These are phyloP conservation scores for Gautieria morchelliformis DNA, from an alignment of 768 basidiomycete genomes.

Conservation along the genomic window DNA sequence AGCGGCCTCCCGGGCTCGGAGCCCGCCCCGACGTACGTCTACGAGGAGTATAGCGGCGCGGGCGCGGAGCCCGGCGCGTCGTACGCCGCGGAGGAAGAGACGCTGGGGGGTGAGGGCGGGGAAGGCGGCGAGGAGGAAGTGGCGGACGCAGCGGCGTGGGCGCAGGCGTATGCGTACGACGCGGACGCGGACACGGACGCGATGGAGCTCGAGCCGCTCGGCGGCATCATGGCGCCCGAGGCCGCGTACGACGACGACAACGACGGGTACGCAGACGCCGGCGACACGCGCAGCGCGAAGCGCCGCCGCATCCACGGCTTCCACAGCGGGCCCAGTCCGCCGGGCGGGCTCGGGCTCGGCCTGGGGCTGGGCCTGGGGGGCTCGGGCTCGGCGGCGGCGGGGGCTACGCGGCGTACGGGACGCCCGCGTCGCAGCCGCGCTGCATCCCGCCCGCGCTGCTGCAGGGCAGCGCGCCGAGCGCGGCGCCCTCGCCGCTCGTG, in stretches of 20 bases:
- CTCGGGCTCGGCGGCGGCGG: constrained; percentile 12
- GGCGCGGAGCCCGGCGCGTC: background rate
- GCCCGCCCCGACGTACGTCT: background rate
- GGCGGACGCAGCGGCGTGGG: background rate
- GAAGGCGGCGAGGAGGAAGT: too few species aligned
- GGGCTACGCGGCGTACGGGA: too few species aligned
- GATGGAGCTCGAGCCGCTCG: too few species aligned
- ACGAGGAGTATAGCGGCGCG: background rate
- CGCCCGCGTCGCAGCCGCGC: constrained; percentile 24
- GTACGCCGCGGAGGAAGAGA: too few species aligned
- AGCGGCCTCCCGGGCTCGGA: constrained; percentile 49
- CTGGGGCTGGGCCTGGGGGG: constrained; percentile 7
- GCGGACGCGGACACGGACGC: background rate
- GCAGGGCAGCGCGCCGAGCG: constrained; percentile 41
- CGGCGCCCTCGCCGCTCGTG: constrained; percentile 23
- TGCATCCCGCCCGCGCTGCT: constrained; percentile 63
- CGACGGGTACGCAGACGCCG: too few species aligned
- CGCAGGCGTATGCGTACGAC: background rate
- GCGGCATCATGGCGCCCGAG: constrained; percentile 9
- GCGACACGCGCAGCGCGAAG: too few species aligned
- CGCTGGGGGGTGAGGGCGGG: too few species aligned
- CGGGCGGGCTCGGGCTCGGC: background rate
- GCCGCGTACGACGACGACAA: too few species aligned
- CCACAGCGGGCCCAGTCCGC: too few species aligned
- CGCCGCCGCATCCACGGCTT: too few species aligned